Percentiles rank a stretch among this genome's conserved stretches.
phyloP scores from a whole-genome alignment of 139 green algal genomes.

The Picocystis salinarum region DNA sequence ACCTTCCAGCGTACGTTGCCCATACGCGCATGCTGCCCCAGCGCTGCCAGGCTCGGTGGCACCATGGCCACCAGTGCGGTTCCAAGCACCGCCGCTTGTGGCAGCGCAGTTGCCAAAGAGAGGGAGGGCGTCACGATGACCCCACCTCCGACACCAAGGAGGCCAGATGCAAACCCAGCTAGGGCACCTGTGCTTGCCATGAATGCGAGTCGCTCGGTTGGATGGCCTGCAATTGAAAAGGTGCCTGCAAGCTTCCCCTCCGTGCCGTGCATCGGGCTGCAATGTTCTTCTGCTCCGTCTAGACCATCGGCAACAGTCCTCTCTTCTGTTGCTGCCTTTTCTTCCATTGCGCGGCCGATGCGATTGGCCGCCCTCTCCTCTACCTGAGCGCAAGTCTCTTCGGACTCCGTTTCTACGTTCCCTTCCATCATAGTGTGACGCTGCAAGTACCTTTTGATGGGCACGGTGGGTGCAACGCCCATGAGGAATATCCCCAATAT shows the following conservation, averaged over 20 bases:
- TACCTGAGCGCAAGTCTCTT: too few relatives aligned
- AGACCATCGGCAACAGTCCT: too few relatives aligned
- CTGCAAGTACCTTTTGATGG: constrained; percentile 25
- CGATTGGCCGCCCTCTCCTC: too few relatives aligned
- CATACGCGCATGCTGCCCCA: constrained; percentile 34
- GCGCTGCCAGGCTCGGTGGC: constrained; percentile 17
- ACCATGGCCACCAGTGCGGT: constrained; percentile 50
- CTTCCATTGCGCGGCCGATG: too few relatives aligned
- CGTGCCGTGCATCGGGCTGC: too few relatives aligned
- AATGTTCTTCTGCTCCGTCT: too few relatives aligned
- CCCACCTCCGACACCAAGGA: constrained; percentile 35
- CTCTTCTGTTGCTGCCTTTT: too few relatives aligned
- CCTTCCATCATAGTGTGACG: too few relatives aligned
- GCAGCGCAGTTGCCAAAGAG: constrained; percentile 2
- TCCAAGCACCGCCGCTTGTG: constrained; percentile 29
- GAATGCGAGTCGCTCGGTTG: too few relatives aligned
- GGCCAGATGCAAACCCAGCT: constrained; percentile 37
- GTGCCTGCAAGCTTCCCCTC: too few relatives aligned
- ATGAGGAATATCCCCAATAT: constrained; percentile 40
- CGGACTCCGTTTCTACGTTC: too few relatives aligned
- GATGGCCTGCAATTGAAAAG: too few relatives aligned
- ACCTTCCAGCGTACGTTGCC: constrained; percentile 47
- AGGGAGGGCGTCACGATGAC: constrained; percentile 3
- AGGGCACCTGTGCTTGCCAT: constrained; percentile 24
- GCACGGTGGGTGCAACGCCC: constrained; percentile 36